Percentiles rank a stretch among this genome's conserved stretches.
Conservation (phyloP, 2,329 filamentous ascomycete species). For the Penicillium oxalicum region DNA sequence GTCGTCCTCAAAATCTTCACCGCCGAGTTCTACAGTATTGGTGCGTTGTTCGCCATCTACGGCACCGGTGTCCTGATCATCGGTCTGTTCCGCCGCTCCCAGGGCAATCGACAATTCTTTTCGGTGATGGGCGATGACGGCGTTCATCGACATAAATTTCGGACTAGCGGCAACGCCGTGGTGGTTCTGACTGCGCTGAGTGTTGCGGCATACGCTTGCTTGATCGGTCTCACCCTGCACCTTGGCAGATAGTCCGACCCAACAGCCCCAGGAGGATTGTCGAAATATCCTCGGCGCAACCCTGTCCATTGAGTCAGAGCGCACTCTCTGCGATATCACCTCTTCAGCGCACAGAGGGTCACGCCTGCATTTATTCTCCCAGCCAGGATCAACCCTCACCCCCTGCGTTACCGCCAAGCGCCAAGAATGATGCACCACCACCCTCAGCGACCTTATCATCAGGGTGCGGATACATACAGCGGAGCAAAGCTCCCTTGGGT, state of each 20-base stretch:
- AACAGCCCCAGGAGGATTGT: neutral
- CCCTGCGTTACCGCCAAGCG: conserved; percentile 30
- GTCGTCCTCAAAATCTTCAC: conserved; percentile 97
- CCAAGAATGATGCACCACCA: conserved; percentile 25
- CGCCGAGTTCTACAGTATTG: conserved; percentile 90
- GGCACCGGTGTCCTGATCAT: conserved; percentile 78
- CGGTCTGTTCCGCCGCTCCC: conserved; percentile 76
- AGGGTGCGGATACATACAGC: conserved; percentile 4
- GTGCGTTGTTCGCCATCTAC: conserved; percentile 91
- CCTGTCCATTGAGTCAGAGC: neutral
- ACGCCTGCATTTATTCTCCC: neutral
- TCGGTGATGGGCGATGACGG: conserved; percentile 52
- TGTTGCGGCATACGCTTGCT: conserved; percentile 55
- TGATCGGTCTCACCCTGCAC: conserved; percentile 55
- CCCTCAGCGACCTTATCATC: conserved; percentile 6
- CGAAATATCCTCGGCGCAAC: neutral
- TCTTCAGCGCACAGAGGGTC: conserved; percentile 12
- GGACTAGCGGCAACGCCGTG: conserved; percentile 62
- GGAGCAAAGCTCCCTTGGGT: conserved; percentile 15
- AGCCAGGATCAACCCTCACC: neutral
- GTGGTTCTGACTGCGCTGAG: conserved; percentile 57
- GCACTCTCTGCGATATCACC: neutral
- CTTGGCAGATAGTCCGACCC: conserved; percentile 28
- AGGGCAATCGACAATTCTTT: conserved; percentile 94
- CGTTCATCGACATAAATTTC: conserved; percentile 55